Evolutionary conservation across 148 eudicot species (phyloP), one percentile per base, ranked within the genome.

Genomic region (Gaultheria prostrata): DNA sequence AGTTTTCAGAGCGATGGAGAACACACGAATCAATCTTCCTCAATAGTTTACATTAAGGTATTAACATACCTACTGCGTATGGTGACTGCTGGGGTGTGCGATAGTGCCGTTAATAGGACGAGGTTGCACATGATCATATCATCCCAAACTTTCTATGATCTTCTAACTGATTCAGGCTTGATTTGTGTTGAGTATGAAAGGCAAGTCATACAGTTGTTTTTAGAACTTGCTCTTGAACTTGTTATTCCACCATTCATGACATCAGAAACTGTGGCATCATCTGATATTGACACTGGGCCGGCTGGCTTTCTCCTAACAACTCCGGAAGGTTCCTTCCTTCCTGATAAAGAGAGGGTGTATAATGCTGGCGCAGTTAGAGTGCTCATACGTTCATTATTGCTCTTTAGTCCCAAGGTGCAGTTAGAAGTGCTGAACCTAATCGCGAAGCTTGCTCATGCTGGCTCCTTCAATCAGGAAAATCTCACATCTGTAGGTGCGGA

Each of bases 401-500:
- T 95, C n/a, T 97, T 95, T 81, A 97, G 98, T 78, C 99, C 99
- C n/a, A 93, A 95, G 92, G 89, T 95, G 92, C 99, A 97, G 84
- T 85, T 95, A 82, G 96, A 95, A 88, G 89, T 95, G 87, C 89
- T 97, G 86, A 86, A 91, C 84, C 79, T 95, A 83, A 88, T 97
- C 67, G 98, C 95, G 83, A 94, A 93, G 88, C 98, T 97, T 89
- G 92, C 98, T 87, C 92, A 86, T 83, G 95, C 93, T 82, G 94
- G 99, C 71, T 90, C 98, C 77, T 95, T 91, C 86, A 97, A 97
- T 87, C 91, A 93, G 92, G 99, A 97, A 88, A 95, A 93, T 85
- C 96, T 97, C 72, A 93, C 99, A 82, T 92, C 98, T 84, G 95
- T 89, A 76, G 99, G 99, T 97, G 90, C 73, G 93, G 33, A 84